These are phyloP conservation scores for Podospora didyma DNA, from an alignment of 495 filamentous ascomycete species.

Conservation along the genomic window DNA sequence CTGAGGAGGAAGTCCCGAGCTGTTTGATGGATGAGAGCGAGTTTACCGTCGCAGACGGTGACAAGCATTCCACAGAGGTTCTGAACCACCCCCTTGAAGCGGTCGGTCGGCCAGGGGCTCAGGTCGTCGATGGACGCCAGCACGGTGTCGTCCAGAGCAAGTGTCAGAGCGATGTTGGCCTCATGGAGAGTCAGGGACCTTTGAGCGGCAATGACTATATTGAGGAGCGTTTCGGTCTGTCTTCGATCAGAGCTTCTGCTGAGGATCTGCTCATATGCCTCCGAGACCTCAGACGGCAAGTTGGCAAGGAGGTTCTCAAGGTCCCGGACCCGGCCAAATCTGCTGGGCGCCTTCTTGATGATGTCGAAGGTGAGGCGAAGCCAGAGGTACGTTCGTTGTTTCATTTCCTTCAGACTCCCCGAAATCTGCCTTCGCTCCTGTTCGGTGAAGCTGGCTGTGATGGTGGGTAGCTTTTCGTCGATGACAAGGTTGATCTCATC, in stretches of 20 bases:
- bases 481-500: slow-evolving; percentile 39
- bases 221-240: slow-evolving; percentile 20
- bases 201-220: neutral
- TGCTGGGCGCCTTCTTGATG: slow-evolving; percentile 19
- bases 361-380: slow-evolving; percentile 34
- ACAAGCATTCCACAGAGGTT: too few relatives aligned
- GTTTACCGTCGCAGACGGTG: too few relatives aligned
- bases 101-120: too few relatives aligned
- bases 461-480: slow-evolving; percentile 21
- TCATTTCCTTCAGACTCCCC: slow-evolving; percentile 28
- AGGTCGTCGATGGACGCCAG: too few relatives aligned
- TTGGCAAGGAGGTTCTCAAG: slow-evolving; percentile 12
- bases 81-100: too few relatives aligned
- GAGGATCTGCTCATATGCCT: slow-evolving; percentile 34
- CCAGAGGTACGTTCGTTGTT: slow-evolving; percentile 50
- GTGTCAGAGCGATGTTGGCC: slow-evolving; percentile 5
- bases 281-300: slow-evolving; percentile 25
- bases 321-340: slow-evolving; percentile 5
- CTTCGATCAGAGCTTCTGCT: neutral
- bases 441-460: slow-evolving; percentile 16
- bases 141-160: slow-evolving; percentile 3
- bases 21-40: too few relatives aligned
- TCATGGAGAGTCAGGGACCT: too few relatives aligned
- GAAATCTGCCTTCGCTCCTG: slow-evolving; percentile 1
- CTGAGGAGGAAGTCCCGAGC: too few relatives aligned